These are phyloP conservation scores for Striga hermonthica DNA, from an alignment of 305 asterid genomes.

Conservation along the genomic window DNA sequence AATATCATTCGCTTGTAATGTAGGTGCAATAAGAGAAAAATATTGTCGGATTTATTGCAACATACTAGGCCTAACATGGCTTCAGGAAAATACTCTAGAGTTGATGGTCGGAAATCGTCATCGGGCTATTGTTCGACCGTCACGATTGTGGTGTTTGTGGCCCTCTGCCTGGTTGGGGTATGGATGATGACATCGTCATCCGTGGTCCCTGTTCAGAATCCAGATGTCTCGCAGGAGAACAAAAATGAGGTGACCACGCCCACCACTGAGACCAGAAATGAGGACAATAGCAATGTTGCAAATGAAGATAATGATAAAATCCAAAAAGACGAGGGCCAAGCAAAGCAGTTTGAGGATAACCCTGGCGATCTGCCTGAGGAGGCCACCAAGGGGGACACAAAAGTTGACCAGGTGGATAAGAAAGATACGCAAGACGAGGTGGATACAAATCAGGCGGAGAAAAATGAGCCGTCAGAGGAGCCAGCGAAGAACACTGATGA, in stretches of 20 bases:
- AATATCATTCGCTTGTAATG: constrained; percentile 27
- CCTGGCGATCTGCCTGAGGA: constrained; percentile 87
- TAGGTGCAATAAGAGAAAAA: constrained; percentile 33
- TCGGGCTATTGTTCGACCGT: constrained; percentile 70
- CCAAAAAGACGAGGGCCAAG: constrained; percentile 37
- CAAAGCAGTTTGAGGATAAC: constrained; percentile 81
- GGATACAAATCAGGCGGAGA: too few species aligned
- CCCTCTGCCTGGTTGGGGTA: constrained; percentile 80
- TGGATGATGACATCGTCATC: constrained; percentile 93
- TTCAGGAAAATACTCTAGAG: constrained; percentile 72
- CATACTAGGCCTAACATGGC: constrained; percentile 46
- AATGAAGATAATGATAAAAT: constrained; percentile 32
- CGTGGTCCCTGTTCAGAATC: constrained; percentile 59
- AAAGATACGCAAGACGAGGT: too few species aligned
- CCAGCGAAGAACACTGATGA: constrained; percentile 36
- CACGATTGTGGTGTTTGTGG: constrained; percentile 69
- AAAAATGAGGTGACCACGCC: constrained; percentile 54
- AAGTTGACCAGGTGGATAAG: too few species aligned
- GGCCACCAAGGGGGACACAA: constrained; percentile 69
- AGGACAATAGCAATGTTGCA: constrained; percentile 40
- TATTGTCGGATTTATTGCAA: constrained; percentile 18
- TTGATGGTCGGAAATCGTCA: constrained; percentile 76
- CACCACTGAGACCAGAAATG: too few species aligned
- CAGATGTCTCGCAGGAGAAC: constrained; percentile 54
- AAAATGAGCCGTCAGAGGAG: constrained; percentile 42